Percentiles rank a stretch among this genome's conserved stretches.
These are phyloP conservation scores for Scytalidium sp. DNA, from an alignment of 2,329 filamentous ascomycete genomes.

Conservation along the genomic window DNA sequence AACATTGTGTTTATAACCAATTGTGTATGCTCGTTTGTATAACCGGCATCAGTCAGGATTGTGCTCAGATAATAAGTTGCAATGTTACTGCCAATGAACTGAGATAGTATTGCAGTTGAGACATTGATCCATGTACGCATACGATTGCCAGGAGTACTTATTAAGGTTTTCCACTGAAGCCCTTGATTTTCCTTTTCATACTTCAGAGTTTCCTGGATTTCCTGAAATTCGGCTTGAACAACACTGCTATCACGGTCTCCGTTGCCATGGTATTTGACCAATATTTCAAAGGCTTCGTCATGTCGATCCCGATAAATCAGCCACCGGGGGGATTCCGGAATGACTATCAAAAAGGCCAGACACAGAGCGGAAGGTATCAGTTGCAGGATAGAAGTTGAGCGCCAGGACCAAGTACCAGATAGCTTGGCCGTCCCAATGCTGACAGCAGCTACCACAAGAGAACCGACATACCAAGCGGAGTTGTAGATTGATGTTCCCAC, in stretches of 20 bases:
- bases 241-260: conserved; percentile 35
- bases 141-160: conserved; percentile 47
- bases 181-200: conserved; percentile 33
- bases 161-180: conserved; percentile 38
- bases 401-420: background rate
- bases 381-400: conserved; percentile 6
- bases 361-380: background rate
- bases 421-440: too few species aligned
- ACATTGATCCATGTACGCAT: conserved; percentile 48
- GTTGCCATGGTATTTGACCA: conserved; percentile 38
- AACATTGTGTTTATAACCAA: background rate
- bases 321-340: conserved; percentile 8
- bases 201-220: conserved; percentile 25
- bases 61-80: conserved; percentile 29
- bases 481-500: too few species aligned
- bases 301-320: conserved; percentile 26
- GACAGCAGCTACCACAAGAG: too few species aligned
- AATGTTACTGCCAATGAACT: conserved; percentile 49
- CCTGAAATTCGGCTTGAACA: conserved; percentile 37
- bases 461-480: too few species aligned
- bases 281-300: conserved; percentile 3
- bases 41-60: conserved; percentile 1
- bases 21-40: conserved; percentile 1
- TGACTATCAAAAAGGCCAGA: conserved; percentile 19
- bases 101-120: conserved; percentile 47